Conservation (phyloP, 345 rosid species). For the Eucalyptus fibrosa region DNA sequence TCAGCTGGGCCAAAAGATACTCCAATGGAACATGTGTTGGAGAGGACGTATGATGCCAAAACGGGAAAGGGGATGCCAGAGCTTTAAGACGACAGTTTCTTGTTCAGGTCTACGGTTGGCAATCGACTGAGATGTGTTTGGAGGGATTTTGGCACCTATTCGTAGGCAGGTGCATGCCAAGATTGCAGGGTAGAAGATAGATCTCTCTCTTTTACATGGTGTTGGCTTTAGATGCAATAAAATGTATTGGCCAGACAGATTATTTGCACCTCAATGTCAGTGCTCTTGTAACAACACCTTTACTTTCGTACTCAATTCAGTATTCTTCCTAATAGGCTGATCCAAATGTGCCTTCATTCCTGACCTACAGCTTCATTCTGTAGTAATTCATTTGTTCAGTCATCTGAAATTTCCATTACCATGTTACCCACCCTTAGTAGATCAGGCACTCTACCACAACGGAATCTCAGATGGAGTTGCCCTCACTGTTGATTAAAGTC, state of each 20-base stretch:
- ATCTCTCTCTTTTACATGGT: not conserved
- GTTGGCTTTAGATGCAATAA: not conserved
- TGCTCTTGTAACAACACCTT: not conserved
- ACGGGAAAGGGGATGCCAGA: slow-evolving; percentile 96
- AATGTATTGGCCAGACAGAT: not conserved
- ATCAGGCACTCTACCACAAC: not conserved
- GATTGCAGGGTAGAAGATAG: not conserved
- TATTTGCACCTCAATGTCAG: not conserved
- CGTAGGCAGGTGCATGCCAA: not conserved
- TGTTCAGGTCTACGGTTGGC: not conserved
- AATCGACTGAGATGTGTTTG: not conserved
- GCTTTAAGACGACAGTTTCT: slow-evolving; percentile 15
- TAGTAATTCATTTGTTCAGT: not conserved
- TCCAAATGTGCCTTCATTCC: not conserved
- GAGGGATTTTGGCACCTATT: not conserved
- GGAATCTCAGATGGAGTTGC: not conserved
- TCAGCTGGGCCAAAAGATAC: slow-evolving; percentile 96
- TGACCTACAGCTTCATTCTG: not conserved
- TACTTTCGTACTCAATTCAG: not conserved
- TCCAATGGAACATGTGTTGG: slow-evolving; percentile 63
- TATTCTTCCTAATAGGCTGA: not conserved
- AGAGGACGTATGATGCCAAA: slow-evolving; percentile 74
- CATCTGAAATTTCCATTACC: not conserved
- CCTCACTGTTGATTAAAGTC: not conserved
- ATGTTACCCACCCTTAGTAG: not conserved